Conservation (phyloP, 176 grass and related monocot species). For the Aegilops umbellulata region DNA sequence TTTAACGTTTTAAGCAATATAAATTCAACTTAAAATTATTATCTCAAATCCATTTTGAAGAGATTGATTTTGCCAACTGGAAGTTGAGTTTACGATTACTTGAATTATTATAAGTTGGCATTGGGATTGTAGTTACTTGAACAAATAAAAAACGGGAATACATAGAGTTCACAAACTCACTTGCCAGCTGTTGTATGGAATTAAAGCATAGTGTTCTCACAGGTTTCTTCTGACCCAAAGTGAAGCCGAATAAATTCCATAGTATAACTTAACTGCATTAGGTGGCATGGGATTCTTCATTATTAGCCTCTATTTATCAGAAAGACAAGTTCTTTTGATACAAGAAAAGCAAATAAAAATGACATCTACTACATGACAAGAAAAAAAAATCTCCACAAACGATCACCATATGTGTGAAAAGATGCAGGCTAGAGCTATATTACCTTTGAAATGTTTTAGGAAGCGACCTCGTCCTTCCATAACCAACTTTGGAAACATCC, state of each 20-base stretch:
- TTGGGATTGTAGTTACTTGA: not conserved
- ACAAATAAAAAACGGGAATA: conserved; percentile 7
- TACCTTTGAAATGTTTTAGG: conserved; percentile 41
- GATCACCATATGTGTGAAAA: conserved; percentile 1
- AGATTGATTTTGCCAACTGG: not conserved
- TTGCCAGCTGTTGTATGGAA: not conserved
- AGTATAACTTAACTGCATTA: conserved; percentile 11
- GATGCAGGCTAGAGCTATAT: conserved; percentile 22
- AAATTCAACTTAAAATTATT: not conserved
- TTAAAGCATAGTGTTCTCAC: conserved; percentile 5
- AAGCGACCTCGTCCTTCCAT: conserved; percentile 47
- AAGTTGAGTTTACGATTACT: not conserved
- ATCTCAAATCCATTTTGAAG: not conserved
- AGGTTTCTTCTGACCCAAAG: conserved; percentile 19
- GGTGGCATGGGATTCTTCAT: not conserved
- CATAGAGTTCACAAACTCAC: conserved; percentile 6
- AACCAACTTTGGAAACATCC: conserved; percentile 19
- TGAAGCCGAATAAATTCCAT: conserved; percentile 6
- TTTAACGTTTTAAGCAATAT: not conserved
- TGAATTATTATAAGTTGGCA: not conserved
- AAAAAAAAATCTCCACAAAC: not conserved
- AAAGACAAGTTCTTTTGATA: conserved; percentile 4
- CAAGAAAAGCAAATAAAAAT: not conserved
- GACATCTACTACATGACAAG: not conserved
- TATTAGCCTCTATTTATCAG: not conserved